Base-by-base conservation (phyloP, 2,329 filamentous ascomycete genomes). In the Nemania sp. region DNA sequence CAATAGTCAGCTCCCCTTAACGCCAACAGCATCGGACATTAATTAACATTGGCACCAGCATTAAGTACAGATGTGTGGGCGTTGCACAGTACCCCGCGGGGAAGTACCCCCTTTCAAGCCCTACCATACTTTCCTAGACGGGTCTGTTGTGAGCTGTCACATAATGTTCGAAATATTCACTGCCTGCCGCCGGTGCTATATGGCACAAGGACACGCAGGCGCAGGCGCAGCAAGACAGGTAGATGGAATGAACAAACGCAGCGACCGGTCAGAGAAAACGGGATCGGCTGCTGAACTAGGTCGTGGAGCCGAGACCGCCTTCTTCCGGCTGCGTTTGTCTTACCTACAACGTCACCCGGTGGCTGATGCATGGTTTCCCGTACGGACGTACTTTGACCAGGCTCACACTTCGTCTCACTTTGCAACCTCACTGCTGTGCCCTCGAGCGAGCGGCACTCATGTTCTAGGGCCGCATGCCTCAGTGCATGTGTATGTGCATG, bases 101-200 rank as follows among this genome's bases (percentile, higher is more conserved):
- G 57, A 61, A 61, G 54, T 52, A 35, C 55, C 45, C 32, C 18
- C 52, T 43, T 51, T 42, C 42, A 57, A 15, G 48, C 54, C 48
- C 50, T 45, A 20, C n/a, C n/a, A 13, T 40, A 40, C 12, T 40
- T 40, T 17, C 12, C 3, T 25, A 46, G 12, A 35, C 18, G n/a
- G 18, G 55, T 65, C 48, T 59, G 46, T 57, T 46, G 39, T 64
- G 59, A 65, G 58, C 58, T 65, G 51, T 65, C 65, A 65, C 56
- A 53, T 65, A 54, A 45, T 49, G 45, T 54, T 39, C n/a, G 42
- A 35, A 29, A 34, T 25, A 54, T 10, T 43, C 42, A n/a, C 5
- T 45, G 52, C 47, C 54, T 51, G 55, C 25, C 25, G 25, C 4
- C 25, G 25, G 25, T 29, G 7, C 25, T 29, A 35, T 29, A 35